phyloP scores from a whole-genome alignment of 176 grass and related monocot genomes.

The Ensete ventricosum region DNA sequence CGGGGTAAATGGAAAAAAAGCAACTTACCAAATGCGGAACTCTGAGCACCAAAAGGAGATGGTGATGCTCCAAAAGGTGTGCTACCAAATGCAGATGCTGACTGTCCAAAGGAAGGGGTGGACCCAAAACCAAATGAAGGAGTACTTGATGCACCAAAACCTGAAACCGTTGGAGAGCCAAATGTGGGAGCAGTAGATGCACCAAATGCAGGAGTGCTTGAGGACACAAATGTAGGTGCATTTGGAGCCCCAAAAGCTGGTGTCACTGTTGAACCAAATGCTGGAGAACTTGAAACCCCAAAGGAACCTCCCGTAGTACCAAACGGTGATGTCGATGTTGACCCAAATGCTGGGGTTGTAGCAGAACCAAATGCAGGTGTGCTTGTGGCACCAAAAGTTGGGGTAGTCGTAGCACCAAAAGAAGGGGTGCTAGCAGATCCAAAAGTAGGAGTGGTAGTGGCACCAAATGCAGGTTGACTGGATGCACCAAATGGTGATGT shows the following conservation, averaged over 20 bases:
- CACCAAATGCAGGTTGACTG: constrained; percentile 41
- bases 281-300: constrained; percentile 28
- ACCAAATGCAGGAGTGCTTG: constrained; percentile 57
- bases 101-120: constrained; percentile 55
- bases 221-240: constrained; percentile 47
- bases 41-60: constrained; percentile 61
- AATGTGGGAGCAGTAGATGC: constrained; percentile 43
- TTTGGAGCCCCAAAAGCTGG: constrained; percentile 45
- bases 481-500: constrained; percentile 31
- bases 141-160: constrained; percentile 51
- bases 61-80: constrained; percentile 60
- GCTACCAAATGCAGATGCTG: constrained; percentile 44
- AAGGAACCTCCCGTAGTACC: constrained; percentile 30
- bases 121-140: constrained; percentile 76
- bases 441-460: constrained; percentile 25
- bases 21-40: constrained; percentile 68
- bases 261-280: constrained; percentile 44
- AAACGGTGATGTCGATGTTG: constrained; percentile 51
- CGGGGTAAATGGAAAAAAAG: neutral
- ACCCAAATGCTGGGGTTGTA: constrained; percentile 48
- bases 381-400: constrained; percentile 36
- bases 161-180: constrained; percentile 43
- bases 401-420: constrained; percentile 34
- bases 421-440: constrained; percentile 36
- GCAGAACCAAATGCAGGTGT: constrained; percentile 44